phyloP scores from a whole-genome alignment of 345 rosid species.

The Salix suchowensis region DNA sequence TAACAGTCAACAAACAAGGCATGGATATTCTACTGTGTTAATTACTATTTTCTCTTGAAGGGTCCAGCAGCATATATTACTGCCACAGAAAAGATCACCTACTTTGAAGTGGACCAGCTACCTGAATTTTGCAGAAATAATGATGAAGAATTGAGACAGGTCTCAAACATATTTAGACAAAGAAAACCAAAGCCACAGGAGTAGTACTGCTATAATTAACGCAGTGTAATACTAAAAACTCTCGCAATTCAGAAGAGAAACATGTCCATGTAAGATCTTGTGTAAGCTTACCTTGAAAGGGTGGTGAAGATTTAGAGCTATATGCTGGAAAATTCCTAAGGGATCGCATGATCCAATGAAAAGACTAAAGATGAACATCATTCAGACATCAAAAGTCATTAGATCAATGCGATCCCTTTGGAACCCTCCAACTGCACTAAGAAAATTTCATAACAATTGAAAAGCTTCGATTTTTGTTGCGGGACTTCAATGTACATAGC shows the following conservation, averaged over 20 bases:
- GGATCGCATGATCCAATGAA: slow-evolving; percentile 59
- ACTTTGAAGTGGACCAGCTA: neutral
- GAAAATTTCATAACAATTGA: neutral
- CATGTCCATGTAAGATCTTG: neutral
- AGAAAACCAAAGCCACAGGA: neutral
- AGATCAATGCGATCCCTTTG: slow-evolving; percentile 85
- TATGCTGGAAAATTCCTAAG: slow-evolving; percentile 49
- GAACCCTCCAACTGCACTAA: slow-evolving; percentile 54
- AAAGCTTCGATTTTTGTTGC: neutral
- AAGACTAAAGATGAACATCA: neutral
- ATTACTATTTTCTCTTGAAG: neutral
- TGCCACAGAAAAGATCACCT: neutral
- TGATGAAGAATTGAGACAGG: neutral
- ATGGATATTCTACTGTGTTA: neutral
- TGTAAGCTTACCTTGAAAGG: neutral
- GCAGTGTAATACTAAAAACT: no score
- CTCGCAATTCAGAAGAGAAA: neutral
- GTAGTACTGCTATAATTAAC: no score
- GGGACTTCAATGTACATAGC: neutral
- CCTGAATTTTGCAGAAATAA: neutral
- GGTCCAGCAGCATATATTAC: neutral
- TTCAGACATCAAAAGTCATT: slow-evolving; percentile 1
- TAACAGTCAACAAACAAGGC: neutral
- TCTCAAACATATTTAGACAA: neutral
- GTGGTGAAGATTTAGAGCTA: slow-evolving; percentile 23